Evolutionary conservation across 169 alveolate genomes (phyloP), one percentile per base, ranked within the genome.

Genomic region (Theileria equi): DNA sequence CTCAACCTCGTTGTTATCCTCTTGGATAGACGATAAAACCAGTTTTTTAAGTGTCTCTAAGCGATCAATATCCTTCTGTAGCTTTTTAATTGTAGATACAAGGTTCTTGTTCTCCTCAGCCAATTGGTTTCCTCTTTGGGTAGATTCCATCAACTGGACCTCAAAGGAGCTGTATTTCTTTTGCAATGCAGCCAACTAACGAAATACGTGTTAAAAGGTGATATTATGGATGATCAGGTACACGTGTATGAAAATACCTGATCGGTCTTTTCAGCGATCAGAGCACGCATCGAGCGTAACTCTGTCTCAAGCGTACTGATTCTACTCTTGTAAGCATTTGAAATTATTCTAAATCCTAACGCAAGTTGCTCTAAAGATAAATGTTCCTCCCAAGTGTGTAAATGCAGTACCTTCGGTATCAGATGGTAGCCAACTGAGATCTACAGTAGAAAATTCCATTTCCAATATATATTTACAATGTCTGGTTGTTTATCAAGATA

Each of bases 241-340:
- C 19, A 72, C 8, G 25, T 8, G 38, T 19, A 25, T 53, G 17
- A 28, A 64, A 65, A 26, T 2, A 73, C 93, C 70, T 88, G 92
- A 17, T 85, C 95, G 2, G 84, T 67, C 70, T 87, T 89, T 45
- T 90, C 95, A 16, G 91, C 81, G 29, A 80, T 65, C 32, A 77
- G 91, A 6, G 89, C 81, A 48, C 85, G 87, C 43, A 88, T 80
- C 11, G 92, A 65, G 53, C 95, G 47, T 28, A 85, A 73, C 41
- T 90, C 95, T 32, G 85, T 83, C 50, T 88, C 93, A 47, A 77
- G 80, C 17, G 90, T 59, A 19, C 88, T 83, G 16, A 88, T 91
- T 34, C 95, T 80, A 29, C 91, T 88, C 57, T 88, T 88, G 82
- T 90, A 90, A 32, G 93, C 92, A 70, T 90, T 90, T 16, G 93